Conservation (phyloP, 2,329 filamentous ascomycete species). For the Colletotrichum sp. region DNA sequence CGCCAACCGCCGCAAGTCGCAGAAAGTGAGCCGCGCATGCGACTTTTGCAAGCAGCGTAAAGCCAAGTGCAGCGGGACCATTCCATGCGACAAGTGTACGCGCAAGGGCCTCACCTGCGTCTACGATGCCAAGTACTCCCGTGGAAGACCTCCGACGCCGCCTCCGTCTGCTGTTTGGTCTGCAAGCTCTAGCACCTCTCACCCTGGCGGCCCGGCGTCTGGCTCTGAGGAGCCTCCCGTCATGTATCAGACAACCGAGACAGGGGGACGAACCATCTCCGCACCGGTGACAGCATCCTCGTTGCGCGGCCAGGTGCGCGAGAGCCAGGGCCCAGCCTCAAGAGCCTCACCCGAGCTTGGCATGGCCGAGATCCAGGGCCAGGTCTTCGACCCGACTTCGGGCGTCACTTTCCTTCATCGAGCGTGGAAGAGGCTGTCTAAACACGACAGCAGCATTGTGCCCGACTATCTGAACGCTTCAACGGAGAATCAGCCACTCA, state of each 20-base stretch:
- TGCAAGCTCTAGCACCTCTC: background rate
- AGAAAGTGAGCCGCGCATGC: constrained; percentile 41
- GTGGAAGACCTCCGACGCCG: constrained; percentile 37
- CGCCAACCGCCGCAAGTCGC: constrained; percentile 24
- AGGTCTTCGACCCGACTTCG: constrained; percentile 61
- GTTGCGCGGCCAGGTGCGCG: background rate
- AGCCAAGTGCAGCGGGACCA: constrained; percentile 38
- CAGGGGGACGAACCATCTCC: background rate
- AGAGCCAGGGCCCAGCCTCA: constrained; percentile 19
- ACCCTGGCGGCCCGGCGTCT: background rate
- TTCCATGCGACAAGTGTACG: constrained; percentile 35
- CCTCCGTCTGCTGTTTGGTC: constrained; percentile 24
- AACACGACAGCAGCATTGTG: constrained; percentile 37
- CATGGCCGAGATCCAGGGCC: constrained; percentile 48
- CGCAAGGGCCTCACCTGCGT: constrained; percentile 29
- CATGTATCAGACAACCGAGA: constrained; percentile 1
- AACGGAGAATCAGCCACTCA: constrained; percentile 47
- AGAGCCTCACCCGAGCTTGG: constrained; percentile 33
- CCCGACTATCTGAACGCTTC: constrained; percentile 25
- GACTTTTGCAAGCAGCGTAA: constrained; percentile 44
- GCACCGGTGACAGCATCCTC: background rate
- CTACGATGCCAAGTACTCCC: constrained; percentile 36
- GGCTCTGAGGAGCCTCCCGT: constrained; percentile 1
- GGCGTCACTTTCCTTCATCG: constrained; percentile 60
- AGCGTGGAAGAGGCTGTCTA: constrained; percentile 55